Evolutionary conservation across 768 basidiomycete genomes (phyloP).

Genomic region (Hericium erinaceus): DNA sequence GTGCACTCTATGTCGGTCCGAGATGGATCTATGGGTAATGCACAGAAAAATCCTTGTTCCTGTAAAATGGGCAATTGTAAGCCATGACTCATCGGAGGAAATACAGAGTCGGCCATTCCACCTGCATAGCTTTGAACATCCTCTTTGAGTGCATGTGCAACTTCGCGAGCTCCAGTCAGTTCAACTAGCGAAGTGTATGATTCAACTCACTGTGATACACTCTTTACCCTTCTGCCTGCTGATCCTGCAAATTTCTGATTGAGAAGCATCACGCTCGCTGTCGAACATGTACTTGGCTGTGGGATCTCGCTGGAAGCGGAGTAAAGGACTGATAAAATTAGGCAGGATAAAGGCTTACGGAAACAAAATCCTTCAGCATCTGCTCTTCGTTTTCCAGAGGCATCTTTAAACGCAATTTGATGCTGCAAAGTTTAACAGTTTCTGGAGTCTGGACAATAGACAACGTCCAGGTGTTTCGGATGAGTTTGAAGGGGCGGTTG

Average conservation of each 20-base stretch:
- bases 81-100: not conserved
- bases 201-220: conserved; percentile 43
- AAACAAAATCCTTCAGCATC: conserved; percentile 5
- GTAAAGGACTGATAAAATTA: not conserved
- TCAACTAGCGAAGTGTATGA: not conserved
- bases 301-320: conserved; percentile 33
- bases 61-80: conserved; percentile 16
- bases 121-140: conserved; percentile 69
- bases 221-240: conserved; percentile 28
- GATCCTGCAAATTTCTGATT: conserved; percentile 52
- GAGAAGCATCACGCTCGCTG: conserved; percentile 45
- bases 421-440: not conserved
- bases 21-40: conserved; percentile 54
- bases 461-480: no score
- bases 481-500: no score
- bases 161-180: conserved; percentile 22
- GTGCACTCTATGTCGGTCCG: conserved; percentile 63
- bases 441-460: no score
- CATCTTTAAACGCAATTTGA: not conserved
- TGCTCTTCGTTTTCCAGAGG: not conserved
- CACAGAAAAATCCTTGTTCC: conserved; percentile 62
- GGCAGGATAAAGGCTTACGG: conserved; percentile 23
- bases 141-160: conserved; percentile 52
- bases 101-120: conserved; percentile 15
- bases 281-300: conserved; percentile 51